These are phyloP conservation scores for Chlamydomonas eustigma DNA, from an alignment of 139 green algal genomes.

Conservation along the genomic window DNA sequence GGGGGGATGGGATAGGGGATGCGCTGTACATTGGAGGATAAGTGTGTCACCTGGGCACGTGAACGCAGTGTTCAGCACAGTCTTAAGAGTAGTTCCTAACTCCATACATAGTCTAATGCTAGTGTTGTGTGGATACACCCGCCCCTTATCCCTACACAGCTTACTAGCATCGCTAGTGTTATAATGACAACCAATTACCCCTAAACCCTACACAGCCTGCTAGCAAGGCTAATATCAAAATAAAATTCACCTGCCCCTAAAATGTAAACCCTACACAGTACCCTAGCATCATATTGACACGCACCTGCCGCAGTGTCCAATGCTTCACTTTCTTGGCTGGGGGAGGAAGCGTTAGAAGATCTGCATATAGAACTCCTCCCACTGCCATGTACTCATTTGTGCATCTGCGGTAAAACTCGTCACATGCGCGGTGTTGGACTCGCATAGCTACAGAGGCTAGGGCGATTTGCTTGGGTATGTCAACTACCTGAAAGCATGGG, in stretches of 20 bases:
- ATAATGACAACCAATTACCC: no score
- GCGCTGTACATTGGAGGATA: slow-evolving; percentile 28
- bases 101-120: no score
- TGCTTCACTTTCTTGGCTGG: slow-evolving; percentile 40
- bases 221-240: no score
- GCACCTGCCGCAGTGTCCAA: slow-evolving; percentile 41
- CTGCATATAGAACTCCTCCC: slow-evolving; percentile 42
- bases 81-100: no score
- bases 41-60: slow-evolving; percentile 45
- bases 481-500: slow-evolving; percentile 14
- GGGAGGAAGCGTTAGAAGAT: slow-evolving; percentile 47
- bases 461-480: slow-evolving; percentile 52
- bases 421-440: slow-evolving; percentile 32
- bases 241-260: no score
- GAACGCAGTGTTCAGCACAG: no score
- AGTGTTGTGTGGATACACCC: no score
- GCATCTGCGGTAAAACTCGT: slow-evolving; percentile 39
- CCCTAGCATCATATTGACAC: no score
- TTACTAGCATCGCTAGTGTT: no score
- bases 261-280: no score
- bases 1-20: slow-evolving; percentile 72
- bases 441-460: slow-evolving; percentile 48
- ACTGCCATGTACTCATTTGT: slow-evolving; percentile 49
- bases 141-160: no score
- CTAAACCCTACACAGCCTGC: no score